Evolutionary conservation across 1,139 yeast species (phyloP).

Genomic region (Wickerhamomyces sp.): DNA sequence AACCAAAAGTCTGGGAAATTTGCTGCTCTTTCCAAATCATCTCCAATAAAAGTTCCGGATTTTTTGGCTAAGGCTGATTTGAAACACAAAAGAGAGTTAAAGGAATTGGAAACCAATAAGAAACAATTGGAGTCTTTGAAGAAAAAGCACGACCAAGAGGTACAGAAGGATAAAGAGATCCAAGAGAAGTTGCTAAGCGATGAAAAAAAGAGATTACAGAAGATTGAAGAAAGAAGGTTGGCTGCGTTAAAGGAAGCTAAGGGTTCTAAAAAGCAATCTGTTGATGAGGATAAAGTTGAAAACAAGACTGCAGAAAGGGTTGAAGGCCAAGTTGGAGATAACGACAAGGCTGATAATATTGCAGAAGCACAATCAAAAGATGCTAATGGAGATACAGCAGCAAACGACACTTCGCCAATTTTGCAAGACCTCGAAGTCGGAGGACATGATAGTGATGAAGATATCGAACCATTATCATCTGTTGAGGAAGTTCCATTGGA

Average conservation of each 20-base stretch:
- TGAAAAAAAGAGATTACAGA: constrained; percentile 3
- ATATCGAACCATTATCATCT: background rate
- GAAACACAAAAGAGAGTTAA: constrained; percentile 8
- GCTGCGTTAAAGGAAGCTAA: constrained; percentile 5
- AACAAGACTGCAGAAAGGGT: background rate
- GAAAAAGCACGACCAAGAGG: constrained; percentile 7
- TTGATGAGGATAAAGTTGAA: background rate
- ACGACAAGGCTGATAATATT: too few relatives aligned
- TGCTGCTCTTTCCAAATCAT: constrained; percentile 2
- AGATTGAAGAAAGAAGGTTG: constrained; percentile 7
- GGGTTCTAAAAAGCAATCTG: constrained; percentile 4
- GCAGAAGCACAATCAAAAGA: constrained; percentile 4
- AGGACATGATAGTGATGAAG: background rate
- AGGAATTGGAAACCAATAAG: constrained; percentile 5
- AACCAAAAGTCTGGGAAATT: background rate
- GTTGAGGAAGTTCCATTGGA: background rate
- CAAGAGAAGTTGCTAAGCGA: constrained; percentile 3
- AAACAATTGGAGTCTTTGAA: constrained; percentile 5
- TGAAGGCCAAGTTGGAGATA: constrained; percentile 4
- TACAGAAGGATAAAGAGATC: constrained; percentile 6
- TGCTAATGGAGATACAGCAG: constrained; percentile 3
- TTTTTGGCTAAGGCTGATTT: constrained; percentile 10
- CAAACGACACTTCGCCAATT: constrained; percentile 6
- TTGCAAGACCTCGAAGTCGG: constrained; percentile 1
- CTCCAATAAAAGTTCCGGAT: constrained; percentile 6